These are phyloP conservation scores for Leishmania tropica DNA, from an alignment of 208 protist genomes.

Conservation along the genomic window DNA sequence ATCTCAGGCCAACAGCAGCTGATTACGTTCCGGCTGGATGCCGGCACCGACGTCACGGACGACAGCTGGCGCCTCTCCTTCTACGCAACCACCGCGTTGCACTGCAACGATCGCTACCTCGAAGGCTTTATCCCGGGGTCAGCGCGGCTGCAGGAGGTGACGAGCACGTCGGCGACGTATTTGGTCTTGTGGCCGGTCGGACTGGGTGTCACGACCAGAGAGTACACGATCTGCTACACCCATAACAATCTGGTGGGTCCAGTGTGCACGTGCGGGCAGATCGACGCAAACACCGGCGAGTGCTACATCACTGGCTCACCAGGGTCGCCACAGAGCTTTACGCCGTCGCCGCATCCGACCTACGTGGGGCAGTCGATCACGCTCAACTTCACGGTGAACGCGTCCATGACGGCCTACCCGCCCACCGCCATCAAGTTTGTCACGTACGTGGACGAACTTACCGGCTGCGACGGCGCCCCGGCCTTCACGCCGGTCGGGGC, in stretches of 20 bases:
- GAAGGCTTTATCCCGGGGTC: constrained; percentile 54
- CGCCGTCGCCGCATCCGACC: constrained; percentile 49
- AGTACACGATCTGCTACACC: constrained; percentile 86
- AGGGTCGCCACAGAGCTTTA: constrained; percentile 59
- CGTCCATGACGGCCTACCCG: constrained; percentile 50
- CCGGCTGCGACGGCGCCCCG: constrained; percentile 46
- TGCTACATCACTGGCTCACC: constrained; percentile 67
- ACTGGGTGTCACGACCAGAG: constrained; percentile 36
- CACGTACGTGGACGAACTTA: constrained; percentile 50
- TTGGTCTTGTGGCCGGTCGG: constrained; percentile 80
- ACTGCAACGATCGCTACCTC: constrained; percentile 63
- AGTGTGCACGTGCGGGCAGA: constrained; percentile 87
- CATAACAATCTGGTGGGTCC: constrained; percentile 51
- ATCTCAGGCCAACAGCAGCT: constrained; percentile 62
- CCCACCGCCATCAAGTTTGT: constrained; percentile 79
- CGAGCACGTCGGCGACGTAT: constrained; percentile 66
- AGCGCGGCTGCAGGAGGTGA: constrained; percentile 36
- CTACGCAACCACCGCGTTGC: constrained; percentile 45
- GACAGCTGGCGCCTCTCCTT: constrained; percentile 87
- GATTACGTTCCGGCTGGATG: constrained; percentile 63
- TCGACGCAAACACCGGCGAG: constrained; percentile 60
- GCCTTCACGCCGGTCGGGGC: constrained; percentile 50
- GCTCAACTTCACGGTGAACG: constrained; percentile 40
- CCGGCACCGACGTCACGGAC: constrained; percentile 41
- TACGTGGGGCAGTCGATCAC: constrained; percentile 88